phyloP scores from a whole-genome alignment of 1,284 basidiomycete species.

The Sanghuangporus sanghuang region DNA sequence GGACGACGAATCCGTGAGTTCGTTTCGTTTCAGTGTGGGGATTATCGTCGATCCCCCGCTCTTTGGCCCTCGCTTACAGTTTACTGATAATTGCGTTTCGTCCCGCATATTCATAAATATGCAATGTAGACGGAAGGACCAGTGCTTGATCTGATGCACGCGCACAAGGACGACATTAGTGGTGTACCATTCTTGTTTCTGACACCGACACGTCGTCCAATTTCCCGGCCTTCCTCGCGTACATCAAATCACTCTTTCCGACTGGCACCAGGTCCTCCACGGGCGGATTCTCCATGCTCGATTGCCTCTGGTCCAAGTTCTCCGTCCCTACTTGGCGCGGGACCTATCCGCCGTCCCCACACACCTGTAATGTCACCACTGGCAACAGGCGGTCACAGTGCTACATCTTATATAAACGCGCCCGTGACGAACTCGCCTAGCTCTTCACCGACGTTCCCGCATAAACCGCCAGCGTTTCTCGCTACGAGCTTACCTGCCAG shows the following conservation, averaged over 20 bases:
- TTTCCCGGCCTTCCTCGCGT: conserved; percentile 76
- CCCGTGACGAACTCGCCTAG: conserved; percentile 38
- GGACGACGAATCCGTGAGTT: conserved; percentile 68
- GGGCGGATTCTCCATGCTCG: conserved; percentile 63
- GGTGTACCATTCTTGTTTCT: conserved; percentile 79
- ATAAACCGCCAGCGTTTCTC: conserved; percentile 52
- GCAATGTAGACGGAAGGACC: conserved; percentile 60
- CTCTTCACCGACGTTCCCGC: conserved; percentile 62
- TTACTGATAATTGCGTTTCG: conserved; percentile 17
- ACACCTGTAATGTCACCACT: conserved; percentile 71
- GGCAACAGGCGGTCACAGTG: conserved; percentile 38
- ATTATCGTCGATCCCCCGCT: conserved; percentile 17
- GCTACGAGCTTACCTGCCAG: conserved; percentile 63
- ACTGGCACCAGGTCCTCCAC: conserved; percentile 39
- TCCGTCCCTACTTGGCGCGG: conserved; percentile 46
- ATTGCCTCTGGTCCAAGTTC: conserved; percentile 55
- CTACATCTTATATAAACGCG: conserved; percentile 55
- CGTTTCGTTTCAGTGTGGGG: neutral
- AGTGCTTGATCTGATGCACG: conserved; percentile 83
- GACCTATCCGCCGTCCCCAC: conserved; percentile 70
- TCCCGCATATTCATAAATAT: conserved; percentile 13
- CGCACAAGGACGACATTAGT: conserved; percentile 75
- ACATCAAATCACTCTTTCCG: conserved; percentile 68
- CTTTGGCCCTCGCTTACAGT: neutral
- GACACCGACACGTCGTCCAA: conserved; percentile 70